A percentile compares a stretch with the other conserved stretches of the same genome.
phyloP scores from a whole-genome alignment of 768 basidiomycete genomes.

The Amanita pseudoporphyria region DNA sequence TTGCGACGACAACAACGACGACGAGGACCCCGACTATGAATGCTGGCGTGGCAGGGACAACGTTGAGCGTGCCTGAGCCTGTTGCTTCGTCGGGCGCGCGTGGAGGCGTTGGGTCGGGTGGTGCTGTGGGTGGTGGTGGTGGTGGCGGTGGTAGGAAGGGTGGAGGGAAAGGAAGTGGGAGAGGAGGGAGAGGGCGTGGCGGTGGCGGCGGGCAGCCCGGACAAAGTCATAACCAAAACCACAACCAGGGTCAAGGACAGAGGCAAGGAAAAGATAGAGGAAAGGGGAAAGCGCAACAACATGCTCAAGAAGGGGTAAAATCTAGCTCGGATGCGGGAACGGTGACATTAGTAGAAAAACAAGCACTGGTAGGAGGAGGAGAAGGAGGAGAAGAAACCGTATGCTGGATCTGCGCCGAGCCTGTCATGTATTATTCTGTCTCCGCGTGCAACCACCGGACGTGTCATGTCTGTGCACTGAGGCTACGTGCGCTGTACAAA shows the following conservation, averaged over 20 bases:
- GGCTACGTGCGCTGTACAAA: slow-evolving; percentile 88
- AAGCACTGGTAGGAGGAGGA: background rate
- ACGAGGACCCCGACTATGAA: too few relatives aligned
- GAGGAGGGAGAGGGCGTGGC: background rate
- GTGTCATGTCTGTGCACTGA: slow-evolving; percentile 88
- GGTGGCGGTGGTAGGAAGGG: background rate
- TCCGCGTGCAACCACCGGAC: slow-evolving; percentile 91
- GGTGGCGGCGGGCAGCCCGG: background rate
- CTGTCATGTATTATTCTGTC: slow-evolving; percentile 81
- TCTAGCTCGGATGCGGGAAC: background rate
- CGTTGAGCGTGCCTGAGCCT: background rate
- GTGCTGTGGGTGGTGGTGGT: background rate
- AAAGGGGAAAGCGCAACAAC: background rate
- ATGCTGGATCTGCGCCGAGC: slow-evolving; percentile 95
- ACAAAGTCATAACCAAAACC: background rate
- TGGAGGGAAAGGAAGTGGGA: background rate
- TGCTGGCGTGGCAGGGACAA: too few relatives aligned
- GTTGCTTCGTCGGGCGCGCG: background rate
- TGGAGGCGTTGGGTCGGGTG: background rate
- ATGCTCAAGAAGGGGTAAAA: background rate
- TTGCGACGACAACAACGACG: too few relatives aligned
- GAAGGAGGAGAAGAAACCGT: slow-evolving; percentile 26
- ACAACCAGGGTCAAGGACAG: background rate
- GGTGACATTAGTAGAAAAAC: background rate
- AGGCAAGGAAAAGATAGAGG: background rate